Evolutionary conservation across 306 rosid genomes (phyloP).

Genomic region (Dalbergia cochinchinensis): DNA sequence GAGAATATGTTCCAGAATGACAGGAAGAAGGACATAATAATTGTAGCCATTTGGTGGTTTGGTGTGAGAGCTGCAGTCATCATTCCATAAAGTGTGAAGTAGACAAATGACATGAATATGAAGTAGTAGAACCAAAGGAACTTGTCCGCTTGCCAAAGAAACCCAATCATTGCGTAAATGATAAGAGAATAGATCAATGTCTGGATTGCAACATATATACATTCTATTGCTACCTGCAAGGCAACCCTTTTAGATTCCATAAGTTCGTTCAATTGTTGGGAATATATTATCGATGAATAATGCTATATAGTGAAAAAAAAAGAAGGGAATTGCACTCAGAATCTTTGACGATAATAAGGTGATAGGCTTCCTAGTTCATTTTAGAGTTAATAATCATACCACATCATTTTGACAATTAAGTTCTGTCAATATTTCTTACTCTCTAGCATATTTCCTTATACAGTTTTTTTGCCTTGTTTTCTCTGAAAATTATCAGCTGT

Average conservation of each 20-base stretch:
- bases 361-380: too few relatives aligned
- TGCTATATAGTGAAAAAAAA: too few relatives aligned
- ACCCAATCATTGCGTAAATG: constrained; percentile 68
- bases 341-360: too few relatives aligned
- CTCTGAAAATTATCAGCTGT: constrained; percentile 8
- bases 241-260: constrained; percentile 23
- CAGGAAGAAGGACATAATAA: constrained; percentile 64
- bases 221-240: constrained; percentile 65
- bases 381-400: too few relatives aligned
- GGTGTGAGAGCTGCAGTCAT: constrained; percentile 71
- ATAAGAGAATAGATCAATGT: constrained; percentile 55
- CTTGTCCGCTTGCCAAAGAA: constrained; percentile 58
- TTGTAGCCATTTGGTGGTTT: constrained; percentile 63
- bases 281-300: constrained; percentile 1
- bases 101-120: constrained; percentile 57
- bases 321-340: too few relatives aligned
- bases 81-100: constrained; percentile 74
- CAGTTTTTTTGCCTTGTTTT: constrained; percentile 6
- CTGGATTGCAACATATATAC: constrained; percentile 61
- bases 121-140: constrained; percentile 72
- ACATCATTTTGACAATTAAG: too few relatives aligned
- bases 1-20: constrained; percentile 68
- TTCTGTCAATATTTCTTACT: too few relatives aligned
- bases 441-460: too few relatives aligned
- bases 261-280: constrained; percentile 13